Evolutionary conservation across 371 early-diverging fungal genomes (phyloP).

Genomic region (Choanephora cucurbitarum): DNA sequence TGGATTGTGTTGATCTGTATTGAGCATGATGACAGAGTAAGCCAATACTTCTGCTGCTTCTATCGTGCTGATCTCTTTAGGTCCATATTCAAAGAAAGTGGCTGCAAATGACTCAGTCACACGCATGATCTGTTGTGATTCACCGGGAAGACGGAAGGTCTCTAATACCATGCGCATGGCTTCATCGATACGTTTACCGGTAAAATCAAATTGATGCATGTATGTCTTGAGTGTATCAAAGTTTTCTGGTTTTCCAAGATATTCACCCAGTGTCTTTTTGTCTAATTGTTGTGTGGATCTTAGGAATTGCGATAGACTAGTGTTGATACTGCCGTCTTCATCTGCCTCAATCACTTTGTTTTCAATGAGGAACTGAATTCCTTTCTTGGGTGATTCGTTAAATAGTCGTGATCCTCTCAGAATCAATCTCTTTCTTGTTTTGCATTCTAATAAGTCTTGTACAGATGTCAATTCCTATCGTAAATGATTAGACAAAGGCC

Average conservation of each 20-base stretch:
- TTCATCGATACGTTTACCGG: slow-evolving; percentile 83
- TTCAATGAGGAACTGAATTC: slow-evolving; percentile 69
- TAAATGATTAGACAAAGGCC: too few species aligned
- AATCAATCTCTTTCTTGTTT: slow-evolving; percentile 70
- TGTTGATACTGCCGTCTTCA: slow-evolving; percentile 51
- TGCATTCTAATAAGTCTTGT: slow-evolving; percentile 37
- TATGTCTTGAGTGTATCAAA: slow-evolving; percentile 76
- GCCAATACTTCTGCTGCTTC: slow-evolving; percentile 84
- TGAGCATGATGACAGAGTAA: slow-evolving; percentile 90
- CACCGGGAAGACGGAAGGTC: slow-evolving; percentile 91
- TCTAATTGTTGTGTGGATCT: slow-evolving; percentile 74
- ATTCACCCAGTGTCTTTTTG: slow-evolving; percentile 86
- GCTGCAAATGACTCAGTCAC: slow-evolving; percentile 87
- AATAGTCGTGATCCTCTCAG: slow-evolving; percentile 79
- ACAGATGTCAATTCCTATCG: slow-evolving; percentile 36
- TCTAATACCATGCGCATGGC: slow-evolving; percentile 82
- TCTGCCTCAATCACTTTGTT: slow-evolving; percentile 52
- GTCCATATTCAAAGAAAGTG: slow-evolving; percentile 69
- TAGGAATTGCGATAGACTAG: slow-evolving; percentile 72
- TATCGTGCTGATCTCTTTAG: slow-evolving; percentile 64
- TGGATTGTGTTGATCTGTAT: slow-evolving; percentile 94
- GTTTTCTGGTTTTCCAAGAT: slow-evolving; percentile 82
- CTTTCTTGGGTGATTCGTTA: slow-evolving; percentile 85
- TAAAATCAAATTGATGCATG: slow-evolving; percentile 84
- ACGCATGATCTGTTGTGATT: slow-evolving; percentile 92